Conservation (phyloP, 1,139 yeast species). For the Kluyveromyces marxianus region DNA sequence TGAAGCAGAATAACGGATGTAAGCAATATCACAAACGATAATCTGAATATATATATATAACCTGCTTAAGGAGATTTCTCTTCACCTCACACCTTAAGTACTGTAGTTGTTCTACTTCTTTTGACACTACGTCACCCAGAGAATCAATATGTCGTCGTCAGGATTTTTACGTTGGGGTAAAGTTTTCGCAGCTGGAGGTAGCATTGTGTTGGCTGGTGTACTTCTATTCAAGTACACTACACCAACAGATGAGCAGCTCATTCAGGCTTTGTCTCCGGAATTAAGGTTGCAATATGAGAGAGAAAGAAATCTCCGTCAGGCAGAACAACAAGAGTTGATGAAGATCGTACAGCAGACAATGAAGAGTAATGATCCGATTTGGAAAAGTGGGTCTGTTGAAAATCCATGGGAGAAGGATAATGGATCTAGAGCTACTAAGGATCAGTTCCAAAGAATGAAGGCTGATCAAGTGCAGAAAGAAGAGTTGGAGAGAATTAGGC, state of each 20-base stretch:
- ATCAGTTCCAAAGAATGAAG: constrained; percentile 41
- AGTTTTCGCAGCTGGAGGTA: constrained; percentile 52
- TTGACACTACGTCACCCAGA: too few species aligned
- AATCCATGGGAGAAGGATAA: constrained; percentile 52
- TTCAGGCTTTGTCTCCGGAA: constrained; percentile 74
- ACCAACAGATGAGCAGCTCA: constrained; percentile 76
- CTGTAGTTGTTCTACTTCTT: too few species aligned
- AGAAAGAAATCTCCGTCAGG: constrained; percentile 53
- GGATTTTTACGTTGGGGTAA: constrained; percentile 54
- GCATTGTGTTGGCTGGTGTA: constrained; percentile 62
- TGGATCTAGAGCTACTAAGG: constrained; percentile 32
- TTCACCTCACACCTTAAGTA: too few species aligned
- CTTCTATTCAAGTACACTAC: constrained; percentile 61
- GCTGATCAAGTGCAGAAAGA: constrained; percentile 41
- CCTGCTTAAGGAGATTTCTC: too few species aligned
- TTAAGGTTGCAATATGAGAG: constrained; percentile 67
- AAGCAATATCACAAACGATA: too few species aligned
- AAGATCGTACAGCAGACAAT: constrained; percentile 56
- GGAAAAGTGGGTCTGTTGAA: constrained; percentile 67
- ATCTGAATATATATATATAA: too few species aligned
- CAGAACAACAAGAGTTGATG: constrained; percentile 61
- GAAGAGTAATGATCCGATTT: constrained; percentile 62
- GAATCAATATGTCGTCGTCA: constrained; percentile 35
- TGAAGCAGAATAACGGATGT: too few species aligned
- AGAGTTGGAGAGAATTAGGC: constrained; percentile 41